These are phyloP conservation scores for Phellinidium pouzarii DNA, from an alignment of 1,284 basidiomycete species.

Conservation along the genomic window DNA sequence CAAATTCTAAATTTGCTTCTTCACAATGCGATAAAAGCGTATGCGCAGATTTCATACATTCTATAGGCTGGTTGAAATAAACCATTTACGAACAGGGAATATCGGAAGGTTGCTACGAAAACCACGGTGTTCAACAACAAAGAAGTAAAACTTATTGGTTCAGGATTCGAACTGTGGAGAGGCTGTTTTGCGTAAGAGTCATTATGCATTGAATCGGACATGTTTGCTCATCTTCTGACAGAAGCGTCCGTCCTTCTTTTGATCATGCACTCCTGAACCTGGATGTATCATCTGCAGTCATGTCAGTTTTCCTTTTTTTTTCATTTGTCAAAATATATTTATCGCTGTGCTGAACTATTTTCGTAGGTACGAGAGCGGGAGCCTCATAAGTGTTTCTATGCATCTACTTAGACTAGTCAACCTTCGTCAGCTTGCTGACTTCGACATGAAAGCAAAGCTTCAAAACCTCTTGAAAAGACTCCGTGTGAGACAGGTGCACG, in stretches of 20 bases:
- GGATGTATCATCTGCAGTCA: conserved; percentile 9
- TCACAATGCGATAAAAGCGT: conserved; percentile 2
- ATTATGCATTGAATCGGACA: neutral
- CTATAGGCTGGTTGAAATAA: neutral
- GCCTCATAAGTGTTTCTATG: neutral
- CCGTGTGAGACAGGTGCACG: conserved; percentile 3
- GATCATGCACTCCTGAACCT: conserved; percentile 14
- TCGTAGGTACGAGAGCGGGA: conserved; percentile 7
- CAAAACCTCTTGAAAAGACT: conserved; percentile 5
- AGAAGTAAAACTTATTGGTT: neutral
- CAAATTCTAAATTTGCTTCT: conserved; percentile 9
- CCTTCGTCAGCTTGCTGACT: neutral
- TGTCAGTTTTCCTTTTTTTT: neutral
- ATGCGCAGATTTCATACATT: neutral
- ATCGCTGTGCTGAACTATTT: neutral
- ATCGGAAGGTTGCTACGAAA: conserved; percentile 1
- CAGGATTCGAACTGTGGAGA: conserved; percentile 7
- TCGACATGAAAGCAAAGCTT: neutral
- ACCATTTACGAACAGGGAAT: neutral
- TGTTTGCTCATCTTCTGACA: neutral
- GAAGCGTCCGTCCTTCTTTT: conserved; percentile 8
- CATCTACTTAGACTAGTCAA: neutral
- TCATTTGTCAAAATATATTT: neutral
- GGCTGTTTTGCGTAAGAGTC: conserved; percentile 13
- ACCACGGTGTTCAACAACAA: conserved; percentile 1